Base-by-base conservation (phyloP, 305 asterid species). In the Rubia balearica region DNA sequence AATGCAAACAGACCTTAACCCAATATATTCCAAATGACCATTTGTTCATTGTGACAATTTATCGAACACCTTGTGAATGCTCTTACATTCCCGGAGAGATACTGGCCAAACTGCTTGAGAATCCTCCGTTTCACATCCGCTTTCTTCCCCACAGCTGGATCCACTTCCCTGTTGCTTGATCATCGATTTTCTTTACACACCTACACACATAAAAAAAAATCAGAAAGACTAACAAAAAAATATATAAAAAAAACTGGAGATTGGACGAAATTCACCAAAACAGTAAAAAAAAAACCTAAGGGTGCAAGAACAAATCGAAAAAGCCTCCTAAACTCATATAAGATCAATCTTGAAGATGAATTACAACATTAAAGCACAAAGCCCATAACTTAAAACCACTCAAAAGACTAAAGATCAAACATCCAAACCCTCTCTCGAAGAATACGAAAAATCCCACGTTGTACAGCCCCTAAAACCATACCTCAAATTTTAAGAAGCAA, bases 71-170 rank as follows among this genome's bases (percentile, higher is more conserved):
- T 38, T 38, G 41, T 38, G 41, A 38, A 38, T 38, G 7, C 41
- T 27, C 38, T n/a, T 38, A 46, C 22, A 38, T 38, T 6, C 41
- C 41, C 0, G 1, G 41, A 5, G 41, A 38, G 7, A 38, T 0
- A 38, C 41, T 38, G 41, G 6, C 41, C 7, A 38, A 38, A 38
- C 40, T 88, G 96, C 79, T 84, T 90, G 56, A 86, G 76, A 80
- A 89, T 90, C 84, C 91, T 89, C 92, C 89, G 96, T 79, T 83
- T 86, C 77, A 96, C 92, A 87, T 85, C 96, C 51, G 88, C 90
- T 84, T 96, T 86, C 86, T 78, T 79, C 71, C 91, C 74, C 75
- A 0, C 80, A 85, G 84, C 71, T 81, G 90, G 80, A 93, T 88
- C 89, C 98, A 83, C 67, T 85, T 81, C 72, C 85, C 79, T 21